These are phyloP conservation scores for Elongisporangium senticosum DNA, from an alignment of 352 stramenopile genomes.

Conservation along the genomic window DNA sequence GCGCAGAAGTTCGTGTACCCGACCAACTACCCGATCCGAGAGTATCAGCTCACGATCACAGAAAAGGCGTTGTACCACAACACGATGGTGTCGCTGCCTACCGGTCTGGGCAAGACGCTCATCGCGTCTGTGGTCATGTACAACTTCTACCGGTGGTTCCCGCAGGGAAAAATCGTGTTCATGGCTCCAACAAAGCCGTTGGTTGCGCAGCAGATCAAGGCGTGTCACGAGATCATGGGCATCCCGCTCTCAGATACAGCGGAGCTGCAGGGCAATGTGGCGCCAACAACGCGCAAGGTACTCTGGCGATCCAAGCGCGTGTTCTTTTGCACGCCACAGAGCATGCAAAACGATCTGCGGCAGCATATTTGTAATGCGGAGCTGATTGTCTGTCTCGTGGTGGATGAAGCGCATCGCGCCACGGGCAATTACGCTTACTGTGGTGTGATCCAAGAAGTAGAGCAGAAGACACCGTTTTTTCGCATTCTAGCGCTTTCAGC, in stretches of 20 bases:
- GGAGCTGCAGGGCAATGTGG: conserved; percentile 81
- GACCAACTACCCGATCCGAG: conserved; percentile 87
- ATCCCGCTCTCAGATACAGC: conserved; percentile 87
- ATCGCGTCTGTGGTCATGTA: conserved; percentile 99
- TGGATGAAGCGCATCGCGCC: conserved; percentile 97
- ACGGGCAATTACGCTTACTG: conserved; percentile 97
- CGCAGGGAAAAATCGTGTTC: conserved; percentile 93
- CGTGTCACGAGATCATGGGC: conserved; percentile 93
- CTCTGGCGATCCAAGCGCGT: conserved; percentile 93
- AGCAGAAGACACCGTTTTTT: conserved; percentile 71
- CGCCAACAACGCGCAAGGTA: conserved; percentile 50
- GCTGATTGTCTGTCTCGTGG: conserved; percentile 94
- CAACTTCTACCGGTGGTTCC: conserved; percentile 99
- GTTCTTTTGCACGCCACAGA: conserved; percentile 99
- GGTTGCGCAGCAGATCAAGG: conserved; percentile 97
- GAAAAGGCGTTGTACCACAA: conserved; percentile 94
- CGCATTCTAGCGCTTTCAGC: conserved; percentile 94
- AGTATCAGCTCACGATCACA: conserved; percentile 95
- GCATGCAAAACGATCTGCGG: conserved; percentile 94
- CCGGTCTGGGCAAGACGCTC: conserved; percentile 98
- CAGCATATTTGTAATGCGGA: conserved; percentile 65
- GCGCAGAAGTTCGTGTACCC: conserved; percentile 82
- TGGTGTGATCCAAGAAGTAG: conserved; percentile 80
- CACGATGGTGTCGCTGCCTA: conserved; percentile 98
- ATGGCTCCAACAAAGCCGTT: conserved; percentile 97